Percentiles rank a stretch among this genome's conserved stretches.
These are phyloP conservation scores for Colletotrichum nymphaeae DNA, from an alignment of 2,329 filamentous ascomycete genomes.

Conservation along the genomic window DNA sequence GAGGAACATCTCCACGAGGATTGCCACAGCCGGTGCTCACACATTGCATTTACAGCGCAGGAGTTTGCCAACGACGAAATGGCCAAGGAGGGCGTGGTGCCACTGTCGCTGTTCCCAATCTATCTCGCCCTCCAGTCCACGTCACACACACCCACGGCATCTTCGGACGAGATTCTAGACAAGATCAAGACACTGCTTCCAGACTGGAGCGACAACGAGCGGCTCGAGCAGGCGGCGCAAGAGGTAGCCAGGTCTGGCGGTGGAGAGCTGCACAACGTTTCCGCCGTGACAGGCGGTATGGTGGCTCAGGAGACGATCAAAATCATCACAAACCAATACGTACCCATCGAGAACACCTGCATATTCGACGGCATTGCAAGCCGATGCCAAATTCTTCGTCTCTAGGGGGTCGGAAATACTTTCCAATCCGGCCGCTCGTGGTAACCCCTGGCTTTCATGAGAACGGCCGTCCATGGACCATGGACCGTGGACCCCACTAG, in stretches of 20 bases:
- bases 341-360: constrained; percentile 77
- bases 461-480: neutral
- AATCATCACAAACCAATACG: constrained; percentile 79
- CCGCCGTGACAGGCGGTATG: constrained; percentile 88
- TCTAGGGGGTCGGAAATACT: constrained; percentile 50
- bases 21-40: neutral
- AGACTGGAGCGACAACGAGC: constrained; percentile 60
- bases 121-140: constrained; percentile 74
- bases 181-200: constrained; percentile 56
- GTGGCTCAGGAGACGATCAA: constrained; percentile 98
- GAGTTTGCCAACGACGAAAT: constrained; percentile 67
- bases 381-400: constrained; percentile 67
- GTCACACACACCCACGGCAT: constrained; percentile 55
- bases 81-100: constrained; percentile 59
- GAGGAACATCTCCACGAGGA: constrained; percentile 44
- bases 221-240: constrained; percentile 65
- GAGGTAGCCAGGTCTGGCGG: constrained; percentile 82
- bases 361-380: constrained; percentile 77
- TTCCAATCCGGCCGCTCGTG: constrained; percentile 10
- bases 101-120: constrained; percentile 72
- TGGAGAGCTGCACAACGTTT: constrained; percentile 92
- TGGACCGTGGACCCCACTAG: neutral
- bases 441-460: neutral
- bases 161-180: constrained; percentile 65
- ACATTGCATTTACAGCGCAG: constrained; percentile 51